Evolutionary conservation across 1,139 yeast species (phyloP).

Genomic region (Geotrichum reessii): DNA sequence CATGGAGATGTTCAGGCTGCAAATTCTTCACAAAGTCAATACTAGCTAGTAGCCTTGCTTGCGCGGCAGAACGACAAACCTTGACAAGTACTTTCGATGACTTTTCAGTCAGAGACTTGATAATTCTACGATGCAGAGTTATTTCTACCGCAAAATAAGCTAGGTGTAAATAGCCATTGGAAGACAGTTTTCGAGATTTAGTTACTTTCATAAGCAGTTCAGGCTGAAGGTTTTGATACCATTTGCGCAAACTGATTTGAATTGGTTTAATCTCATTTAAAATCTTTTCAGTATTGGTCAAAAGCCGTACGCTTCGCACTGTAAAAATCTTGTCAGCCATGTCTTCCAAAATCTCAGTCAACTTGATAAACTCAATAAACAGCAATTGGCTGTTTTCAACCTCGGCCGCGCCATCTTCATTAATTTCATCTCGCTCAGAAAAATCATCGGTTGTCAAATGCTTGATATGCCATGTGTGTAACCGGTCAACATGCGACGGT

Average conservation of each 20-base stretch:
- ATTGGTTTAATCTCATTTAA: constrained; percentile 76
- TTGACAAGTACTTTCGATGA: constrained; percentile 51
- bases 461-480: constrained; percentile 27
- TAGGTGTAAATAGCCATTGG: constrained; percentile 71
- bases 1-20: constrained; percentile 73
- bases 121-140: constrained; percentile 74
- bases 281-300: constrained; percentile 57
- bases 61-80: constrained; percentile 82
- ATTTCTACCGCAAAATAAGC: constrained; percentile 86
- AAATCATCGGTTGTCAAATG: constrained; percentile 33
- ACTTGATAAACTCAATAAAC: constrained; percentile 62
- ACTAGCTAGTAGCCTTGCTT: constrained; percentile 71
- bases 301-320: constrained; percentile 53
- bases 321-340: constrained; percentile 67
- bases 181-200: constrained; percentile 32
- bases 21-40: constrained; percentile 71
- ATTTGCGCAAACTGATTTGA: constrained; percentile 67
- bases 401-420: constrained; percentile 57
- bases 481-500: constrained; percentile 55
- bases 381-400: constrained; percentile 66
- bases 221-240: constrained; percentile 78
- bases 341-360: constrained; percentile 66
- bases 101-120: constrained; percentile 41
- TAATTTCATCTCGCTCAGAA: constrained; percentile 42
- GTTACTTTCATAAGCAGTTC: constrained; percentile 54